Percentiles rank a stretch among this genome's conserved stretches.
These are phyloP conservation scores for Wallacemonas sp. DNA, from an alignment of 208 protist genomes.

Conservation along the genomic window DNA sequence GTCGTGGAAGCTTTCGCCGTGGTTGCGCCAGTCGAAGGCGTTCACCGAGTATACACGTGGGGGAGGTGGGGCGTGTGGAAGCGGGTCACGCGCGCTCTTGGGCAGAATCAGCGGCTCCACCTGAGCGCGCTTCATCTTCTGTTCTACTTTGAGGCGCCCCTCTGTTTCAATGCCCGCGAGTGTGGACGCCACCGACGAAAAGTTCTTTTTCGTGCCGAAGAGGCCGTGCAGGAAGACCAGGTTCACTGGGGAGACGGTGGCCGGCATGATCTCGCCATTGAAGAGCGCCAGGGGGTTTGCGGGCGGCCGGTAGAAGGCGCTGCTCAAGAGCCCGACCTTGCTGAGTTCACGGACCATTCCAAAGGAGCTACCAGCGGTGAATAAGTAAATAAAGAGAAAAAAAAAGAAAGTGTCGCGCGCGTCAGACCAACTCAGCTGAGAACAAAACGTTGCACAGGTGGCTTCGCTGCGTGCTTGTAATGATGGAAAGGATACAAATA, in stretches of 20 bases:
- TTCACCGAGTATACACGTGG: conserved; percentile 28
- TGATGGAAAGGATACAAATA: background rate
- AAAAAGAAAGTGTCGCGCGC: background rate
- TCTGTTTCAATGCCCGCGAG: conserved; percentile 30
- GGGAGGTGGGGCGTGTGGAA: conserved; percentile 1
- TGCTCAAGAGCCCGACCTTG: conserved; percentile 15
- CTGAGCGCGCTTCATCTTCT: conserved; percentile 17
- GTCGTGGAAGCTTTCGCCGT: conserved; percentile 43
- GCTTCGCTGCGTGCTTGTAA: no score
- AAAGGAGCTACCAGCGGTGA: background rate
- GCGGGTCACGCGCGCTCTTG: conserved; percentile 6
- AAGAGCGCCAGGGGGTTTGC: conserved; percentile 18
- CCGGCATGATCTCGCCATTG: conserved; percentile 17
- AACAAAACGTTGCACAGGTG: no score
- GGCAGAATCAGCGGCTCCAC: conserved; percentile 15
- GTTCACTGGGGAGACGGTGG: conserved; percentile 30
- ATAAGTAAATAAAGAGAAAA: background rate
- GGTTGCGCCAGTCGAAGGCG: conserved; percentile 54
- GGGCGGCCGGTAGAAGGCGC: conserved; percentile 19
- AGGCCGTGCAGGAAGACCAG: conserved; percentile 54
- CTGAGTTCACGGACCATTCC: conserved; percentile 1
- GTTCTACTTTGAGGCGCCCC: conserved; percentile 21
- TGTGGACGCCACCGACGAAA: conserved; percentile 31
- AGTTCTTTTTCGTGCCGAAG: conserved; percentile 39
- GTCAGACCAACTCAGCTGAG: no score